Base-by-base conservation (phyloP, 164 flowering plant species). In the Litsea cubeba region DNA sequence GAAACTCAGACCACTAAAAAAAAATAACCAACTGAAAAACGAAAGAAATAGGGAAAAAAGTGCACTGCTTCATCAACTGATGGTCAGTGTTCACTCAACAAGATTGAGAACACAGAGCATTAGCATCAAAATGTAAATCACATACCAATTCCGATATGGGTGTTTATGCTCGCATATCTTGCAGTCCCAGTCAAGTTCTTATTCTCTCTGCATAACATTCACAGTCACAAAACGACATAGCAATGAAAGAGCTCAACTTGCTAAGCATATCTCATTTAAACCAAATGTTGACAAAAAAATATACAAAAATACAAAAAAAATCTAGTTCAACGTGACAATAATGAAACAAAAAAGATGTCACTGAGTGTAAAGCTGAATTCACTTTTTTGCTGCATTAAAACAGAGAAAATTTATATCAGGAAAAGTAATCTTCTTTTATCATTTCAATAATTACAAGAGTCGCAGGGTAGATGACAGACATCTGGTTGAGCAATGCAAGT, bases 101-200 rank as follows among this genome's bases (percentile, higher is more conserved):
- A 64, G 30, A 50, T 66, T 51, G 40, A 51, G 15, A 71, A 46
- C 26, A 12, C n/a, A 75, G 14, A 60, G 28, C 3, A 57, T 20
- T 2, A 17, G 18, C 28, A 23, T 20, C 64, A 40, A 30, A 62
- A 71, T 30, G 30, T n/a, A 35, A 12, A 50, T 1, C 49, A 54
- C 88, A 65, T 86, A 91, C 98, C 98, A 81, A 93, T 91, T 20
- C 98, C 98, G 70, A 93, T 89, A 80, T 93, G 98, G 63, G 98
- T 93, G 76, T 93, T 91, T 90, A 90, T 85, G 82, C 98, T 93
- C 15, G 98, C 98, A 88, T 93, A 93, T 85, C 98, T 86, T 10
- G 98, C 98, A 58, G 98, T 93, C 62, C 97, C 98, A 69, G 96
- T 93, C 83, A 93, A 81, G 80, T 93, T 93, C 82, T 93, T 93